Percentiles rank a stretch among this genome's conserved stretches.
Evolutionary conservation across 2,329 filamentous ascomycete species (phyloP).

Genomic region (Phaeosphaeria sp.): DNA sequence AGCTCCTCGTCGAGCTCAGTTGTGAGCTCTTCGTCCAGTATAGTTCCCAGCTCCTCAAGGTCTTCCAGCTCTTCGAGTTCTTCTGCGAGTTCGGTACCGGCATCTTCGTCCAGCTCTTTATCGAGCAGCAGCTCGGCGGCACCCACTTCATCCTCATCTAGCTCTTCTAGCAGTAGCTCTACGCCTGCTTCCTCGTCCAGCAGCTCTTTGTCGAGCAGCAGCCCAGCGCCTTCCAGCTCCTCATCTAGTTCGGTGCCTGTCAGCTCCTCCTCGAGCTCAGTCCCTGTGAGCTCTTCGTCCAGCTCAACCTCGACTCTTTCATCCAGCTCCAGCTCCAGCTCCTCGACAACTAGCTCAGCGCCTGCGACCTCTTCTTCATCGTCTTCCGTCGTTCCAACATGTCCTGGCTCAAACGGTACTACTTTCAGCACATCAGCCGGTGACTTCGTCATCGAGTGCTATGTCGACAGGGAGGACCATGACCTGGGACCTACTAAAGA

Average conservation of each 20-base stretch:
- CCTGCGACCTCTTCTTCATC: slow-evolving; percentile 1
- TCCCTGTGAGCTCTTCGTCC: background rate
- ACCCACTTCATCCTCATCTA: background rate
- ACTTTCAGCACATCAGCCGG: slow-evolving; percentile 10
- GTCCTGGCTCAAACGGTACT: slow-evolving; percentile 13
- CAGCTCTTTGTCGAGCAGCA: background rate
- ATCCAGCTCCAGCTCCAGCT: background rate
- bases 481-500: slow-evolving; percentile 9
- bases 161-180: background rate
- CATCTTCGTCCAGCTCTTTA: background rate
- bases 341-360: slow-evolving; percentile 2
- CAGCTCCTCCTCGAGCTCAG: background rate
- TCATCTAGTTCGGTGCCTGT: no score
- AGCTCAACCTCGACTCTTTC: background rate
- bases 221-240: background rate
- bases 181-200: background rate
- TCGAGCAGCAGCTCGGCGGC: background rate
- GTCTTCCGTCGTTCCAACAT: slow-evolving; percentile 2
- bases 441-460: slow-evolving; percentile 21
- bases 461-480: slow-evolving; percentile 7
- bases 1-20: slow-evolving; percentile 1
- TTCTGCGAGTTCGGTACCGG: background rate
- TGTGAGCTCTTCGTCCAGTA: background rate
- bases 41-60: background rate
- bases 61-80: slow-evolving; percentile 1